Base-by-base conservation (phyloP, 2,329 filamentous ascomycete genomes). In the Exophiala mesophila region DNA sequence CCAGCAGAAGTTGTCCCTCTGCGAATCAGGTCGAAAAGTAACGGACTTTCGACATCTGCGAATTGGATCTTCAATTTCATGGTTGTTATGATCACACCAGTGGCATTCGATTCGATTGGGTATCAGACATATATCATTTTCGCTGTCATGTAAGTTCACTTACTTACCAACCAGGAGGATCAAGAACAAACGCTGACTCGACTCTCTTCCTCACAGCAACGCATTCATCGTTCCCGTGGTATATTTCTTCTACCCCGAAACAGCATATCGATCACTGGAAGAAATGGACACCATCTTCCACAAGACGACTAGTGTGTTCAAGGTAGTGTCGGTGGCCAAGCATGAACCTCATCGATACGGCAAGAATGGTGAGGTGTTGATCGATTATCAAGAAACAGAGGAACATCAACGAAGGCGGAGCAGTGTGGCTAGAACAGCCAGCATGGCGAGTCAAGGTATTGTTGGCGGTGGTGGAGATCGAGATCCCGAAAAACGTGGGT, bases 31-130 rank as follows among this genome's bases (percentile, higher is more conserved):
- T 78, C 74, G 10, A 77, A 77, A 10, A 77, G 77, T 36, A 83
- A 83, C 55, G 80, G 80, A 1, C 63, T 83, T 26, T 75, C 76
- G 2, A 83, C 43, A 59, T 78, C 83, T 2, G 78, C 79, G 0
- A 89, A 89, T 65, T 89, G 85, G 85, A 63, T 65, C 16, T 86
- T 80, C 79, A 85, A 87, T 62, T 88, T 88, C 63, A 65, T 84
- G 59, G 71, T 85, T 49, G 78, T 78, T 74, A 89, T 89, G 72
- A 88, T 89, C 70, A 88, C 85, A 0, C 83, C 85, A 0, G 88
- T 88, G 62, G 88, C 89, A 60, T 84, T 80, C 1, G 67, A 69
- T 0, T 71, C 77, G 6, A 89, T 89, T 46, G 77, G 84, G 55
- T 89, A 83, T 64, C 72, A 74, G 24, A 88, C 88, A 58, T 85